Base-by-base conservation (phyloP, 345 rosid genomes). In the Sonneratia caseolaris region DNA sequence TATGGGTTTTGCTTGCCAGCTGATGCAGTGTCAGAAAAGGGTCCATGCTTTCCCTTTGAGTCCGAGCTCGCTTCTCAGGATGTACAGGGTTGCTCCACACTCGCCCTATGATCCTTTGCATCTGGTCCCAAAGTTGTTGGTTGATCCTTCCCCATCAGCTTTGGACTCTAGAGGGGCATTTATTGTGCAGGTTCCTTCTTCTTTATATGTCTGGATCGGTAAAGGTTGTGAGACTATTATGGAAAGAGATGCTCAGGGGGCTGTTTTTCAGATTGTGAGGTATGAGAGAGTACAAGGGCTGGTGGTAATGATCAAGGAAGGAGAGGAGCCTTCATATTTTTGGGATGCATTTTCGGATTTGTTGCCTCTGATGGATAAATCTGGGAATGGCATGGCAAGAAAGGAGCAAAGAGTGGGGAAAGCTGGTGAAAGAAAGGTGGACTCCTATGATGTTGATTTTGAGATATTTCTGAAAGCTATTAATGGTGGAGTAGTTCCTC, bases 1-100 rank as follows among this genome's bases (percentile, higher is more conserved):
- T 78, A 91, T 96, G 99, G 99, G 99, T 49, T 96, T 96, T 74
- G 97, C 99, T 72, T 96, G 98, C 84, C 99, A 96, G 86, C 77
- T 96, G 82, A 72, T 96, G 67, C 98, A 96, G 68, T 96, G 98
- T 83, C 99, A 96, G 66, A 96, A 96, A 81, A 87, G 99, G 83
- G 97, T 96, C 72, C 99, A 89, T 79, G 98, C 98, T 3, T 86
- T 89, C 77, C 99, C 99, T 10, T 89, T 96, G 67, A 96, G 99
- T 73, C 99, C 99, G 36, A 96, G 92, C 82, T 96, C 99, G 13
- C 81, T 96, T 74, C 84, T 96, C 68, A 86, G 99, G 76, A 86
- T 92, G 88, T 92, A 92, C 75, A 88, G 92, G 81, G 82, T 96
- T 79, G 92, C 94, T 15, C 98, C 98, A 7, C 99, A 96, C 74